phyloP scores from a whole-genome alignment of 164 flowering plant species.

The Sextonia rubra region DNA sequence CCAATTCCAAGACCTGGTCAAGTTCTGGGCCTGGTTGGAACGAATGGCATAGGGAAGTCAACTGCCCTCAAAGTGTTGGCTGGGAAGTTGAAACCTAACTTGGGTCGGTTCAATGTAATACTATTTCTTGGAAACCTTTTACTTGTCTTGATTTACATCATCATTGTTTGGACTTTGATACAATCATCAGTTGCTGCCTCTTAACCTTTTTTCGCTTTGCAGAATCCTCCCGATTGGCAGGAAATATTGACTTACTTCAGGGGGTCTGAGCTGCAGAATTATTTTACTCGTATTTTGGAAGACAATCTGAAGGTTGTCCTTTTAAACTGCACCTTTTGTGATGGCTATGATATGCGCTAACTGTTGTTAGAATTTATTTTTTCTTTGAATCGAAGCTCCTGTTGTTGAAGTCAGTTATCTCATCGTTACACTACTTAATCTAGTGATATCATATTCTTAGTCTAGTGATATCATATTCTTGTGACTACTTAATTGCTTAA shows the following conservation, averaged over 20 bases:
- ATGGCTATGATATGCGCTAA: background rate
- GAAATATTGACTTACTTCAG: conserved; percentile 93
- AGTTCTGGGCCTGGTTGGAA: conserved; percentile 97
- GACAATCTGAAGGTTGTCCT: conserved; percentile 81
- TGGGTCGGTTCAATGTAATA: conserved; percentile 91
- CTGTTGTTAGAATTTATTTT: background rate
- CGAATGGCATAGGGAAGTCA: conserved; percentile 98
- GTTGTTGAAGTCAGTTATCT: background rate
- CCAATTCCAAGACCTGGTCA: conserved; percentile 99
- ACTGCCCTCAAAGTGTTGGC: conserved; percentile 98
- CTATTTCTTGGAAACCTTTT: background rate
- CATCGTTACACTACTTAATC: background rate
- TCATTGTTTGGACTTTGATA: background rate
- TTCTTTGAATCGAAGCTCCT: background rate
- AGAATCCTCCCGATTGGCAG: conserved; percentile 99
- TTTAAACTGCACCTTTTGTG: background rate
- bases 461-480: background rate
- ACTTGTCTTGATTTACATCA: background rate
- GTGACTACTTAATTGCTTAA: background rate
- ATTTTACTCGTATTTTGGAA: conserved; percentile 92
- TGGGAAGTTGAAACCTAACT: conserved; percentile 91
- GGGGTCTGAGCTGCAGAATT: conserved; percentile 96
- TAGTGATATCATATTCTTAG: background rate
- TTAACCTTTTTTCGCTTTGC: conserved; percentile 19
- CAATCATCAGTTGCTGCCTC: background rate